Conservation (phyloP, 1,284 basidiomycete genomes). For the Phylloporus sp. region DNA sequence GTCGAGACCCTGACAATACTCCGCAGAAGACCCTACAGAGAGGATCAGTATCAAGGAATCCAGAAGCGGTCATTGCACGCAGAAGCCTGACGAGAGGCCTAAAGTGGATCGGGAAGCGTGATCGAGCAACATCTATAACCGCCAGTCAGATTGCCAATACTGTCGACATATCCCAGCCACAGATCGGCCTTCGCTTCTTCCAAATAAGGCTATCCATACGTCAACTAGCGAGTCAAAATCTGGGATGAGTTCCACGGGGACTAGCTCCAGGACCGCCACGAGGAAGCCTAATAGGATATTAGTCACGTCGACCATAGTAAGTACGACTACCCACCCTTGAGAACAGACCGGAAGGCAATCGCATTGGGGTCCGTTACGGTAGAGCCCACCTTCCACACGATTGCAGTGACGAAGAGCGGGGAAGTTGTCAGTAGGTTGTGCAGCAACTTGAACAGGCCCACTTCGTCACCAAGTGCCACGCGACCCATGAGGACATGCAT, state of each 20-base stretch:
- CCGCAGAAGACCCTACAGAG: slow-evolving; percentile 61
- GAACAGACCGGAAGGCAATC: slow-evolving; percentile 81
- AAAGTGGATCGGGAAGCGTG: slow-evolving; percentile 83
- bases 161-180: slow-evolving; percentile 79
- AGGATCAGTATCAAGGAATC: slow-evolving; percentile 74
- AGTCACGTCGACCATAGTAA: slow-evolving; percentile 6
- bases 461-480: slow-evolving; percentile 60
- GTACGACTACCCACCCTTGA: slow-evolving; percentile 69
- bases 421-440: slow-evolving; percentile 67
- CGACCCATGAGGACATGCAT: slow-evolving; percentile 62
- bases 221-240: slow-evolving; percentile 77
- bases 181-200: slow-evolving; percentile 74
- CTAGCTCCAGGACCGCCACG: slow-evolving; percentile 75
- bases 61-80: slow-evolving; percentile 75
- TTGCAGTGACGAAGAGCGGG: slow-evolving; percentile 76
- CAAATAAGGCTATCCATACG: slow-evolving; percentile 84
- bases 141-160: slow-evolving; percentile 79
- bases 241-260: slow-evolving; percentile 75
- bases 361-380: slow-evolving; percentile 81
- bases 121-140: slow-evolving; percentile 79
- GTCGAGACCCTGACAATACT: slow-evolving; percentile 46
- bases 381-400: slow-evolving; percentile 72
- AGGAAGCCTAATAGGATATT: slow-evolving; percentile 60
- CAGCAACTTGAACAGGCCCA: slow-evolving; percentile 65
- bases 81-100: slow-evolving; percentile 77